Evolutionary conservation across 768 basidiomycete species (phyloP).

Genomic region (Collybia sordida): DNA sequence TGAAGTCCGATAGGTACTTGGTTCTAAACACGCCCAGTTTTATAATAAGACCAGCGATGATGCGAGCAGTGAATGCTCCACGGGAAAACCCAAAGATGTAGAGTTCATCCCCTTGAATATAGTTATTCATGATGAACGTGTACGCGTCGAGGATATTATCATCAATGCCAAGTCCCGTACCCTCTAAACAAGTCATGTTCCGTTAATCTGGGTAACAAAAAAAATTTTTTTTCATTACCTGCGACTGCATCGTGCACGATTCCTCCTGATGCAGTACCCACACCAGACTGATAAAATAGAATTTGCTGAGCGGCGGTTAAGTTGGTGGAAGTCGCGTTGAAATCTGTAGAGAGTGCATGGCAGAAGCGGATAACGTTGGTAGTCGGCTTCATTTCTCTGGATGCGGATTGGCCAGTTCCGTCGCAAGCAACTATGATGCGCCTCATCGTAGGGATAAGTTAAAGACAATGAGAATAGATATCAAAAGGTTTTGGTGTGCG

Average conservation of each 20-base stretch:
- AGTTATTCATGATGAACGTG: constrained; percentile 6
- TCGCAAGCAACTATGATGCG: constrained; percentile 3
- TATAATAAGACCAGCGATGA: constrained; percentile 2
- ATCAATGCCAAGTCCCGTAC: constrained; percentile 1
- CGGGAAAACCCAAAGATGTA: neutral
- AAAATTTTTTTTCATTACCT: neutral
- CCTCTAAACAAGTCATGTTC: neutral
- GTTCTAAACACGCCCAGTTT: constrained; percentile 5
- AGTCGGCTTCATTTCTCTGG: neutral
- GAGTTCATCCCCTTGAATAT: neutral
- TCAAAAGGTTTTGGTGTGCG: too few species aligned
- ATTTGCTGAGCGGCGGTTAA: neutral
- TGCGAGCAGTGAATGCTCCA: constrained; percentile 10
- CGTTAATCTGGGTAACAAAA: neutral
- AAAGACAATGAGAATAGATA: too few species aligned
- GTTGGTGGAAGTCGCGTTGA: neutral
- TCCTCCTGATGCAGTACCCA: neutral
- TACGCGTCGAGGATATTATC: constrained; percentile 5
- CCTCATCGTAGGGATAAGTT: neutral
- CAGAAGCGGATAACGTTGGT: constrained; percentile 1
- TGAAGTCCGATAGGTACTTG: neutral
- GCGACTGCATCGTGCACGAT: neutral
- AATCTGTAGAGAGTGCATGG: neutral
- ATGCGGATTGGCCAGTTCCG: constrained; percentile 1
- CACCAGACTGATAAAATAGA: neutral